phyloP scores from a whole-genome alignment of 2,329 filamentous ascomycete species.

The Amesomyces nigricolor region DNA sequence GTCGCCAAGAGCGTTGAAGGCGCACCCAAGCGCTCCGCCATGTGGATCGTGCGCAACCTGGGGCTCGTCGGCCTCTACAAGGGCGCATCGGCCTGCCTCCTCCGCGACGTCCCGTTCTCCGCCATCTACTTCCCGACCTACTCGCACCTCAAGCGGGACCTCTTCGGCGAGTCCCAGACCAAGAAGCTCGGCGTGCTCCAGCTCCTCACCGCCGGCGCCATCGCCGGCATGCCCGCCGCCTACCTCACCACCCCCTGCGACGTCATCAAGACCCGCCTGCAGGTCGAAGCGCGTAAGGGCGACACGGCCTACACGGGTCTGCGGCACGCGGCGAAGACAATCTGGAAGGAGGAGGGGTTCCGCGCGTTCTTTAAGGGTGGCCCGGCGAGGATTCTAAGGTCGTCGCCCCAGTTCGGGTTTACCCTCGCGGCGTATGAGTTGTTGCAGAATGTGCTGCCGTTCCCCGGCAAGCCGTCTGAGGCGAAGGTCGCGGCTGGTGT shows the following conservation, averaged over 20 bases:
- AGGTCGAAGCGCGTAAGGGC: conserved; percentile 95
- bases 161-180: conserved; percentile 82
- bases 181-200: conserved; percentile 88
- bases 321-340: conserved; percentile 75
- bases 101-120: conserved; percentile 96
- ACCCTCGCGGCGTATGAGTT: conserved; percentile 94
- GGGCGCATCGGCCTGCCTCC: conserved; percentile 86
- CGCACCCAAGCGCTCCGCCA: conserved; percentile 79
- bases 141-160: conserved; percentile 85
- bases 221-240: conserved; percentile 83
- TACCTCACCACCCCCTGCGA: conserved; percentile 97
- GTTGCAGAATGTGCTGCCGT: conserved; percentile 72
- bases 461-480: conserved; percentile 53
- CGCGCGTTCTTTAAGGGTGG: conserved; percentile 98
- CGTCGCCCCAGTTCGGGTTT: conserved; percentile 96
- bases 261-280: conserved; percentile 97
- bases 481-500: conserved; percentile 52
- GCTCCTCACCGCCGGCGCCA: conserved; percentile 88
- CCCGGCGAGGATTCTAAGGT: conserved; percentile 88
- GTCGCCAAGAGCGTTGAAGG: conserved; percentile 81
- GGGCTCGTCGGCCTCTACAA: conserved; percentile 95
- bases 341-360: conserved; percentile 88
- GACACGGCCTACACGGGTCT: conserved; percentile 83
- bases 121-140: conserved; percentile 99
- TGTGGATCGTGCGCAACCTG: conserved; percentile 96